Evolutionary conservation across 2,329 filamentous ascomycete species (phyloP).

Genomic region (Drechslera avenae): DNA sequence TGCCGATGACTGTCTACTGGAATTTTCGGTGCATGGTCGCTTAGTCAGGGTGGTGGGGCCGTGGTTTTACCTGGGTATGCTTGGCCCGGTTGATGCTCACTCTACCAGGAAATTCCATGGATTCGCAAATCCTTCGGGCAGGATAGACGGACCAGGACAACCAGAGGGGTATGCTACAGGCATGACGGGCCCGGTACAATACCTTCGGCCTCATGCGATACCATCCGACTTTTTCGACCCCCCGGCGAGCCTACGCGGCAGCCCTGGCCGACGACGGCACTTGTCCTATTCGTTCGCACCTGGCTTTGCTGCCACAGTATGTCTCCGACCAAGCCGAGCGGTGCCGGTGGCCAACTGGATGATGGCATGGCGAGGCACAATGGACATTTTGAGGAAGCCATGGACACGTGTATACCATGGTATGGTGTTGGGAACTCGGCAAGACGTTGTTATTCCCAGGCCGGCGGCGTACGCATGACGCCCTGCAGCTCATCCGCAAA

Average conservation of each 20-base stretch:
- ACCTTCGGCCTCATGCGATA: constrained; percentile 12
- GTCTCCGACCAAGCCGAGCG: constrained; percentile 6
- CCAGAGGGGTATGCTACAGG: constrained; percentile 8
- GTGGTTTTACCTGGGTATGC: background rate
- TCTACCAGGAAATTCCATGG: background rate
- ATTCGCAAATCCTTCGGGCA: constrained; percentile 4
- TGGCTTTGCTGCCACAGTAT: constrained; percentile 3
- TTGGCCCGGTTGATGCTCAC: background rate
- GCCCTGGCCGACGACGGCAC: constrained; percentile 9
- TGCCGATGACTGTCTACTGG: constrained; percentile 5
- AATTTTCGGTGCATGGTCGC: constrained; percentile 28
- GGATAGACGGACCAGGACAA: constrained; percentile 9
- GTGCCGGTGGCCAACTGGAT: background rate
- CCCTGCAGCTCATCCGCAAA: constrained; percentile 18
- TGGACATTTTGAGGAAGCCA: too few species aligned
- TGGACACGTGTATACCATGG: background rate
- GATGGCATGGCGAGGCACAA: background rate
- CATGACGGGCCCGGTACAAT: background rate
- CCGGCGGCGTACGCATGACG: background rate
- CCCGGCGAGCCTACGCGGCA: background rate
- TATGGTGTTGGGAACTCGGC: background rate
- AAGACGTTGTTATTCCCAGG: background rate
- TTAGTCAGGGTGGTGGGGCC: constrained; percentile 31
- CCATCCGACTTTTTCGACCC: constrained; percentile 1
- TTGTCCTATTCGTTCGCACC: constrained; percentile 5